These are phyloP conservation scores for Pichia norvegensis DNA, from an alignment of 1,139 yeast species.

Conservation along the genomic window DNA sequence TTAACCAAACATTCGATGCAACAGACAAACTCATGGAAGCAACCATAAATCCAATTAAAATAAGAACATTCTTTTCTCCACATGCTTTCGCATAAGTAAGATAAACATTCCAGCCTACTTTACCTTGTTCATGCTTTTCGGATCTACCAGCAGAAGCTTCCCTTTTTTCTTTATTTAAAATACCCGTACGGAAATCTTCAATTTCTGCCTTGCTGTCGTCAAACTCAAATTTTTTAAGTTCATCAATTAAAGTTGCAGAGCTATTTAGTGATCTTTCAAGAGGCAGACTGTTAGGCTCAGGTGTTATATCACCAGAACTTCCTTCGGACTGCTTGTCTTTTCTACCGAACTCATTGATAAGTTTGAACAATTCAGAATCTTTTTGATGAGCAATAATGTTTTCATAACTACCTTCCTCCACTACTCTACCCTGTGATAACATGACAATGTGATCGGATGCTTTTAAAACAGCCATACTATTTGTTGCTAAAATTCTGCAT, in stretches of 20 bases:
- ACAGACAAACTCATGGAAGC: conserved; percentile 56
- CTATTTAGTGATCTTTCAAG: conserved; percentile 20
- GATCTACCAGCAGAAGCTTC: conserved; percentile 34
- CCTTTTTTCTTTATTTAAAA: conserved; percentile 38
- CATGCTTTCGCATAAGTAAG: conserved; percentile 80
- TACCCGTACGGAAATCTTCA: conserved; percentile 24
- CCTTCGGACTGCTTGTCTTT: conserved; percentile 27
- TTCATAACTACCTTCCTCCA: conserved; percentile 68
- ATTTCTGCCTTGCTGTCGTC: conserved; percentile 24
- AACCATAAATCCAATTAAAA: conserved; percentile 42
- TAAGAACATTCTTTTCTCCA: conserved; percentile 61
- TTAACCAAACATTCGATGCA: conserved; percentile 78
- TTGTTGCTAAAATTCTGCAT: conserved; percentile 80
- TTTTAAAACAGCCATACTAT: conserved; percentile 75
- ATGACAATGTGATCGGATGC: conserved; percentile 69
- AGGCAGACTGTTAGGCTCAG: not conserved
- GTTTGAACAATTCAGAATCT: conserved; percentile 49
- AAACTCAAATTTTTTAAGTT: conserved; percentile 24
- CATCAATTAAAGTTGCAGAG: conserved; percentile 26
- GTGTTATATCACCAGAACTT: conserved; percentile 11
- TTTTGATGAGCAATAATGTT: conserved; percentile 40
- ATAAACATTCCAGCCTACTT: conserved; percentile 87
- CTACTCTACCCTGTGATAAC: conserved; percentile 67
- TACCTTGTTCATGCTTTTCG: conserved; percentile 89
- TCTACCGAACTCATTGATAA: conserved; percentile 72